These are phyloP conservation scores for Cytospora piceae DNA, from an alignment of 2,329 filamentous ascomycete species.

Conservation along the genomic window DNA sequence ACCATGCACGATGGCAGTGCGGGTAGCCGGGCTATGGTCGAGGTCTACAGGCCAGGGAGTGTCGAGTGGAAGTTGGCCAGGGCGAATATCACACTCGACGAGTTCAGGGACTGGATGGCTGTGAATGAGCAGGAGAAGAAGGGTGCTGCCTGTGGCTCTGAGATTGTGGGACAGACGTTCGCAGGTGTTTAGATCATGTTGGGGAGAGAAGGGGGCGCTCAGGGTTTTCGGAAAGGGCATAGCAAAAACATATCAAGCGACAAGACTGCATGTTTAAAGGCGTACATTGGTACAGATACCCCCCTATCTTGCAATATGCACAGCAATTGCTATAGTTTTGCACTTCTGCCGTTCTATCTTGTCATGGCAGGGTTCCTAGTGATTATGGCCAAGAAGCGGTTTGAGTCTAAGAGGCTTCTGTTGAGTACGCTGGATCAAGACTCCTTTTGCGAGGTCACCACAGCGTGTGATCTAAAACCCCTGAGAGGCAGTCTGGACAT, in stretches of 20 bases:
- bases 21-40: background rate
- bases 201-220: background rate
- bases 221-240: background rate
- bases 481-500: too few relatives aligned
- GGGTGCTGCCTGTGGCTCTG: constrained; percentile 36
- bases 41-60: constrained; percentile 26
- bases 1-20: background rate
- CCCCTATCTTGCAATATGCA: background rate
- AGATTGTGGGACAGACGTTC: constrained; percentile 38
- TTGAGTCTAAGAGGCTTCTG: too few relatives aligned
- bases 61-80: constrained; percentile 31
- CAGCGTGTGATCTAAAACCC: too few relatives aligned
- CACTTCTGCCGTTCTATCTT: background rate
- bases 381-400: too few relatives aligned
- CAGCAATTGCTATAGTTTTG: background rate
- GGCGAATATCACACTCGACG: constrained; percentile 37
- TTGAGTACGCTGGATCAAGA: too few relatives aligned
- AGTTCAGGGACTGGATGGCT: constrained; percentile 36
- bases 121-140: constrained; percentile 36
- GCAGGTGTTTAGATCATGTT: constrained; percentile 33
- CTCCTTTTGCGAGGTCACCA: too few relatives aligned
- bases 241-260: background rate
- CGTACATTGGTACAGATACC: constrained; percentile 1
- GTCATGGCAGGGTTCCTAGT: background rate
- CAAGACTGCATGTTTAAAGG: background rate